Percentiles rank a stretch among this genome's conserved stretches.
Conservation (phyloP, 148 eudicot genomes). For the Vaccinium vitisidaea region DNA sequence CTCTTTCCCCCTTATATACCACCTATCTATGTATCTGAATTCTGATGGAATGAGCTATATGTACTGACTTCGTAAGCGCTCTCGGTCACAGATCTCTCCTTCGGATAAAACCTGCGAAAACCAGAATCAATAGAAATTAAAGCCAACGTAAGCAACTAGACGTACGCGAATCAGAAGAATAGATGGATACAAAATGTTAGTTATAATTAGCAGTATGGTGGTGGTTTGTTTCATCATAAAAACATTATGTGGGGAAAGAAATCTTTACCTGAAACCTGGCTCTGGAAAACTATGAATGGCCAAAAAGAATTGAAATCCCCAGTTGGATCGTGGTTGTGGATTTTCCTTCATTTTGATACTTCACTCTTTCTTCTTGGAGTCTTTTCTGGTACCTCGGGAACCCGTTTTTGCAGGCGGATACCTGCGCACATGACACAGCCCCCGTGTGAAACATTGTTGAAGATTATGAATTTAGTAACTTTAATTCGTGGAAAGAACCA, state of each 20-base stretch:
- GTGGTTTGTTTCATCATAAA: neutral
- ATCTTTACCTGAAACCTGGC: slow-evolving; percentile 43
- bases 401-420: slow-evolving; percentile 70
- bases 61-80: neutral
- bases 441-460: neutral
- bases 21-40: neutral
- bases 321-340: neutral
- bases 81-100: slow-evolving; percentile 20
- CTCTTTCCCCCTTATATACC: neutral
- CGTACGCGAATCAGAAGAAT: neutral
- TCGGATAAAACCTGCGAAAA: slow-evolving; percentile 15
- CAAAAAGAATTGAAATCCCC: neutral
- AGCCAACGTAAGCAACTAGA: neutral
- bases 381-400: slow-evolving; percentile 72
- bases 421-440: slow-evolving; percentile 33
- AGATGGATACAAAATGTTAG: neutral
- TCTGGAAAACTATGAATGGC: slow-evolving; percentile 21
- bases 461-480: neutral
- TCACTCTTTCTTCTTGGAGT: slow-evolving; percentile 57
- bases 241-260: neutral
- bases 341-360: slow-evolving; percentile 2
- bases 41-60: too few relatives aligned
- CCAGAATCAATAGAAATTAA: neutral
- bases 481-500: neutral
- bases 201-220: neutral